A percentile compares a stretch with the other conserved stretches of the same genome.
phyloP scores from a whole-genome alignment of 306 rosid species.

The Cucurbita maxima region DNA sequence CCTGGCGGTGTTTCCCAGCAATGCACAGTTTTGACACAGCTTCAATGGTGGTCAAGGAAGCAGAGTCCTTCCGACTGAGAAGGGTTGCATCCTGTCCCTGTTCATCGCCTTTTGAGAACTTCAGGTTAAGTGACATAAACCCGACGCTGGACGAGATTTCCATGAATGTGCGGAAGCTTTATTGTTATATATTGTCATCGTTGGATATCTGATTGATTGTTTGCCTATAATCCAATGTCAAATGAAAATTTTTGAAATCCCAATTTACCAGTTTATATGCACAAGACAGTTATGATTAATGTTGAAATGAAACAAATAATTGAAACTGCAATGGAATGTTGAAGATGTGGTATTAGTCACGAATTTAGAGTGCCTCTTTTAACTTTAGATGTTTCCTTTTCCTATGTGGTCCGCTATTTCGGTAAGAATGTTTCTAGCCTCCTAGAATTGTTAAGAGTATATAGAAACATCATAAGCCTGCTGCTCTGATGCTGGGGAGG shows the following conservation, averaged over 20 bases:
- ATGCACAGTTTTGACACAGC: slow-evolving; percentile 80
- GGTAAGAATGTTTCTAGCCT: neutral
- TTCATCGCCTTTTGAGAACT: slow-evolving; percentile 89
- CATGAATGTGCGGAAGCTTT: neutral
- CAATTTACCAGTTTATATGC: neutral
- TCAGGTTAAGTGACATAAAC: slow-evolving; percentile 43
- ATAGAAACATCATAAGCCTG: neutral
- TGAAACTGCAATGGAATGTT: neutral
- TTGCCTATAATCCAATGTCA: neutral
- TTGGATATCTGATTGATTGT: neutral
- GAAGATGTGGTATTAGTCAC: neutral
- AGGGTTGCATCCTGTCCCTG: slow-evolving; percentile 53
- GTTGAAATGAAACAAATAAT: neutral
- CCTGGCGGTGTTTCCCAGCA: slow-evolving; percentile 98
- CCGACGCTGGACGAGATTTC: neutral
- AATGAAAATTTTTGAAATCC: neutral
- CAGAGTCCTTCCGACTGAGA: slow-evolving; percentile 18
- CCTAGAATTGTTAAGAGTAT: neutral
- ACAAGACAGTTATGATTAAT: neutral
- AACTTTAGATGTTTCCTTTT: neutral
- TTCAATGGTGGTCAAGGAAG: slow-evolving; percentile 40
- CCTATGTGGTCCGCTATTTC: neutral
- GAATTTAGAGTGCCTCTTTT: neutral
- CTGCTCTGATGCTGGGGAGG: neutral
- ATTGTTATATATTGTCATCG: neutral